Evolutionary conservation across 2,329 filamentous ascomycete genomes (phyloP).

Genomic region (Coniochaeta ligniaria): DNA sequence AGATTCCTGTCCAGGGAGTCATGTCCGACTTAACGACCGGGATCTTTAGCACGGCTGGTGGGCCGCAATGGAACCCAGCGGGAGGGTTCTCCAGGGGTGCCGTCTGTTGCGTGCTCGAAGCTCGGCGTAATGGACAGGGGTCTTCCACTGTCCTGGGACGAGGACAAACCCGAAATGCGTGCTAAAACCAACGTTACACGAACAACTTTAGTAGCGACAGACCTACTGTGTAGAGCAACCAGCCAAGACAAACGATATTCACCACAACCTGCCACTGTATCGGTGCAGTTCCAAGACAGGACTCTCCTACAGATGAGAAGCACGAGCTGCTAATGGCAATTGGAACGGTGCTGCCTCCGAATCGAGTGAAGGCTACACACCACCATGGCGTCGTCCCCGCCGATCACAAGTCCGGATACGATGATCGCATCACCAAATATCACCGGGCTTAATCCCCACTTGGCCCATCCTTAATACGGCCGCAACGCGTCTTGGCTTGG

Average conservation of each 20-base stretch:
- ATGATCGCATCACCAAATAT: not conserved
- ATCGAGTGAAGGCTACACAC: not conserved
- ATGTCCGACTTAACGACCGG: not conserved
- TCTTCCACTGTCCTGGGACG: not conserved
- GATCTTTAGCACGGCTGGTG: not conserved
- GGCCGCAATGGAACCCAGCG: constrained; percentile 3
- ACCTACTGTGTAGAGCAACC: not conserved
- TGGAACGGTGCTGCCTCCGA: not conserved
- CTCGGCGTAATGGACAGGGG: constrained; percentile 14
- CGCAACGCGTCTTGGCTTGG: not conserved
- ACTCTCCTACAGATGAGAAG: not conserved
- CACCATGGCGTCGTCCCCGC: not conserved
- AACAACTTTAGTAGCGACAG: not conserved
- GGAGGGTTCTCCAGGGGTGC: constrained; percentile 9
- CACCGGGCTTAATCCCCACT: not conserved
- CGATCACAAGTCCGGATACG: not conserved
- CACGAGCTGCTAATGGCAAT: not conserved
- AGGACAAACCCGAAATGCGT: not conserved
- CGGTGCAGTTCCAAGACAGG: not conserved
- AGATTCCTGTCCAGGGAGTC: constrained; percentile 4
- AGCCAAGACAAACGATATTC: not conserved
- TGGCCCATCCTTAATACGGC: not conserved
- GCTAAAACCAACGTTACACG: constrained; percentile 1
- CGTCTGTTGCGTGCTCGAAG: constrained; percentile 10
- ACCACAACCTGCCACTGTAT: not conserved